Conservation (phyloP, 495 filamentous ascomycete species). For the Lophium mytilinum region DNA sequence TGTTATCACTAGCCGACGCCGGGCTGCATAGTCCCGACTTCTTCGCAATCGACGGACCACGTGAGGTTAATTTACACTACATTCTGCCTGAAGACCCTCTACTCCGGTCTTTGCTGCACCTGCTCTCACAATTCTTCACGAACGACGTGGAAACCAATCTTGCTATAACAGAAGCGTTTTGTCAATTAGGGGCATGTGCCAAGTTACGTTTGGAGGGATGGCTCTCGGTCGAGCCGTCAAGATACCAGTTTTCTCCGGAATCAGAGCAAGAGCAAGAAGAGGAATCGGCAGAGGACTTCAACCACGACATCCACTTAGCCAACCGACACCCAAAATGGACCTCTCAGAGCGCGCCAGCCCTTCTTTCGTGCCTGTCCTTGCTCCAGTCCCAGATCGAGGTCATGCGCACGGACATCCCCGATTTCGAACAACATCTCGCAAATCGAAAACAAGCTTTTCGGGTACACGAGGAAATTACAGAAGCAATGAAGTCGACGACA, state of each 20-base stretch:
- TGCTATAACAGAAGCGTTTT: conserved; percentile 69
- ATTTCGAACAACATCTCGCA: conserved; percentile 29
- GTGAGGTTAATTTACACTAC: conserved; percentile 13
- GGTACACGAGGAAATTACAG: conserved; percentile 23
- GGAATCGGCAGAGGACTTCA: conserved; percentile 5
- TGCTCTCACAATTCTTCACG: conserved; percentile 71
- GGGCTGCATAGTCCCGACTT: conserved; percentile 45
- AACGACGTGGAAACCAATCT: conserved; percentile 90
- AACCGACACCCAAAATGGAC: conserved; percentile 26
- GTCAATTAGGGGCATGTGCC: conserved; percentile 74
- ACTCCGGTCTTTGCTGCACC: conserved; percentile 57
- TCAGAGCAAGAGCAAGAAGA: conserved; percentile 4
- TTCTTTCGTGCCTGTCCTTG: conserved; percentile 23
- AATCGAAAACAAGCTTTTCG: conserved; percentile 32
- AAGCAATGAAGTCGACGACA: conserved; percentile 14
- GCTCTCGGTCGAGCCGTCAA: conserved; percentile 67
- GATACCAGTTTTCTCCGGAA: conserved; percentile 42
- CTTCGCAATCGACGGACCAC: conserved; percentile 36
- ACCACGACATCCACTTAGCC: conserved; percentile 20
- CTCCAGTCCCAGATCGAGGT: conserved; percentile 24
- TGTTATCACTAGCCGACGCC: conserved; percentile 7
- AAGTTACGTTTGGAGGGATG: conserved; percentile 78
- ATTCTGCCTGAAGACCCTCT: conserved; percentile 53
- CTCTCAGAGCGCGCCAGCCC: conserved; percentile 19
- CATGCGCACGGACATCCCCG: conserved; percentile 28